Evolutionary conservation across 2,329 filamentous ascomycete genomes (phyloP), one percentile per base, ranked within the genome.

Genomic region (Diplodia intermedia): DNA sequence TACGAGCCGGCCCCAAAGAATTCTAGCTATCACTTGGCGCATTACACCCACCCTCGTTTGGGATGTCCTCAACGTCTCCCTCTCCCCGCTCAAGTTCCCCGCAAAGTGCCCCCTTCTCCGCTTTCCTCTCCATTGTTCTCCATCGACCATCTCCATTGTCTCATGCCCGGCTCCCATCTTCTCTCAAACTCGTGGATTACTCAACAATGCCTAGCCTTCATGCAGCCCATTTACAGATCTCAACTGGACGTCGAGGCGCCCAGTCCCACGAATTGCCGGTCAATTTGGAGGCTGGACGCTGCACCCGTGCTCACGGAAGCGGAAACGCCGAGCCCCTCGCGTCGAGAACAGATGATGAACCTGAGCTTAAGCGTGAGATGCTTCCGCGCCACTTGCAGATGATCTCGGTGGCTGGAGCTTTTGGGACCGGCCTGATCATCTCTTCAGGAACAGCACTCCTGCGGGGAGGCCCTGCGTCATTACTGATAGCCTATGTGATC

Each of bases 401-500:
- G 62, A 66, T 70, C 26, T 56, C 69, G 4, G 56, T 70, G 20
- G 55, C 67, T 14, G 66, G 69, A 36, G 43, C 67, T 18, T 54
- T 70, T 8, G 69, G 69, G 6, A 70, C 69, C 8, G 69, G 69
- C 23, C 31, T 70, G 31, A 69, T 70, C 47, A 70, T 70, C 31
- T 68, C 67, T 8, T 60, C 69, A 26, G 69, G 69, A 29, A 62
- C 57, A n/a, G 66, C 52, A 26, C 67, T 71, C 14, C 14, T 60
- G 8, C 53, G 20, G 4, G 63, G 67, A 71, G 85, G 85, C 15
- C 84, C 84, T 40, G 77, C 77, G 6, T 81, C 82, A 53, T 78
- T 83, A 20, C 74, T 85, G 31, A 74, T 84, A 63, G 82, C 81
- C 43, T 84, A 82, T 70, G 71, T 75, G 53, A 79, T 84, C 55